Percentiles rank a stretch among this genome's conserved stretches.
Conservation (phyloP, 306 rosid species). For the Parietaria judaica region DNA sequence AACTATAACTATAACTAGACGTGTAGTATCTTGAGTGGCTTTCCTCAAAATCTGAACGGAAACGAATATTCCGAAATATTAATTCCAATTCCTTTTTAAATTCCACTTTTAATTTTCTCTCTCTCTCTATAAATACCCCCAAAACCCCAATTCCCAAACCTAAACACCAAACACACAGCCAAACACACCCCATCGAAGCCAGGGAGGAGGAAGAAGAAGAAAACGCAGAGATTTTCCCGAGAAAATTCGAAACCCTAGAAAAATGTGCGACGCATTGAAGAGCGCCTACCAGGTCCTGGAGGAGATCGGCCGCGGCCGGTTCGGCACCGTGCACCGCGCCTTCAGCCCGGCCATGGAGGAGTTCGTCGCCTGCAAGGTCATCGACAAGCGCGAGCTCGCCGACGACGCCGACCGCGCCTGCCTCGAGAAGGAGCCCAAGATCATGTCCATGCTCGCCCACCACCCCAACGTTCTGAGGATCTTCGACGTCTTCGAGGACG, state of each 20-base stretch:
- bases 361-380: slow-evolving; percentile 52
- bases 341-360: slow-evolving; percentile 23
- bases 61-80: slow-evolving; percentile 27
- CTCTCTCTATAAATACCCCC: slow-evolving; percentile 8
- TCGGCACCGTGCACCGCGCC: slow-evolving; percentile 61
- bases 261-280: slow-evolving; percentile 44
- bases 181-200: not conserved
- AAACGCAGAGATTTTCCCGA: not conserved
- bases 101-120: not conserved
- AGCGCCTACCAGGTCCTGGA: slow-evolving; percentile 45
- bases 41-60: slow-evolving; percentile 1
- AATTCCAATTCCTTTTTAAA: not conserved
- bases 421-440: slow-evolving; percentile 58
- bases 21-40: slow-evolving; percentile 6
- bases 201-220: too few species aligned
- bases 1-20: not conserved
- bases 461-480: slow-evolving; percentile 60
- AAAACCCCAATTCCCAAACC: not conserved
- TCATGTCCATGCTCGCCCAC: slow-evolving; percentile 49
- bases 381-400: slow-evolving; percentile 41
- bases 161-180: not conserved
- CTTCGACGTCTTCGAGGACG: slow-evolving; percentile 39
- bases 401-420: slow-evolving; percentile 57
- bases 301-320: slow-evolving; percentile 69
- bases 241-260: not conserved